Base-by-base conservation (phyloP, 1,139 yeast genomes). In the Candida labiduridarum region DNA sequence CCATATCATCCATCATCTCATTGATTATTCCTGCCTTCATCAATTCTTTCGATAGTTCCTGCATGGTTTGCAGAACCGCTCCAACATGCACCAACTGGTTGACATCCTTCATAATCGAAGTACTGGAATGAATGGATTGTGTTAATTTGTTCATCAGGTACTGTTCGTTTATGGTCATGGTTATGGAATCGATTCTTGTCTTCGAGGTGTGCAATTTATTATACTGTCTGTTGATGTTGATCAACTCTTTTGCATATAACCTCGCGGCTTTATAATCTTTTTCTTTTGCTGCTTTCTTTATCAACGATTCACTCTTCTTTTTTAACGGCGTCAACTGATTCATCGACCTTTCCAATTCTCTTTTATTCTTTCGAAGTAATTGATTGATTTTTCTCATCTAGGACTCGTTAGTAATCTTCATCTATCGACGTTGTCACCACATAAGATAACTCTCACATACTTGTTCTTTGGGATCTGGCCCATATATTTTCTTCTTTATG, bases 381-480 rank as follows among this genome's bases (percentile, higher is more conserved):
- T 83, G 78, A 65, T 89, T 92, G 61, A 96, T 89, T 62, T 85
- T 88, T 50, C 96, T 79, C 77, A 87, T 89, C 83, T 82, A 57
- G 4, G 18, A 14, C 36, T 35, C 9, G 69, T 67, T 67, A 64
- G 71, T 68, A 56, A 15, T 6, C 36, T 15, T 33, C 16, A 15
- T n/a, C 3, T 33, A 8, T 14, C 16, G 2, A 8, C 14, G 6
- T 12, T 12, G 8, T 12, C 5, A 4, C 4, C 5, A 9, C 14
- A 22, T n/a, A 22, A 16, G 9, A 45, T 43, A 45, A 35, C 30
- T 42, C 14, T 6, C 22, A 69, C 82, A 48, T 70, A 78, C 83
- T 61, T 90, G 97, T 63, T 94, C 98, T 62, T 86, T 86, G 44
- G 97, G 96, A 66, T 91, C 97, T 0, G 97, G 97, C 1, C 98